A percentile compares a stretch with the other conserved stretches of the same genome.
phyloP scores from a whole-genome alignment of 2,329 filamentous ascomycete species.

The Exophiala sp. region DNA sequence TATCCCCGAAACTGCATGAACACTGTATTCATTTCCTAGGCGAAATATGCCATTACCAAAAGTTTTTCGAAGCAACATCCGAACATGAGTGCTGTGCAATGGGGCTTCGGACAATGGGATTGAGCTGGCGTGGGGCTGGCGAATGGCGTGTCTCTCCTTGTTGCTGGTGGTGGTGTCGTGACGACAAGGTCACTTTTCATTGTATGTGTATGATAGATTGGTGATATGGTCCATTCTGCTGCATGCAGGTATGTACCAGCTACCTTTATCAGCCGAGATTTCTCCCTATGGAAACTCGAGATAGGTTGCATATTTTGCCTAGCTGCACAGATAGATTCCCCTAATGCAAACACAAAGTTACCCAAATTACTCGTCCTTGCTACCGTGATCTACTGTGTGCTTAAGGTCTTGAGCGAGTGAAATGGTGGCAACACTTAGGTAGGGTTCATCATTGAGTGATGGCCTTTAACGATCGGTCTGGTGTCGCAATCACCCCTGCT shows the following conservation, averaged over 20 bases:
- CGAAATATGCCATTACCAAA: constrained; percentile 22
- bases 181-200: constrained; percentile 12
- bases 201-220: constrained; percentile 26
- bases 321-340: constrained; percentile 18
- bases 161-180: constrained; percentile 16
- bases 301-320: constrained; percentile 5
- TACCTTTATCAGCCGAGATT: constrained; percentile 6
- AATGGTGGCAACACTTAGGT: too few species aligned
- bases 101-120: constrained; percentile 6
- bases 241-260: constrained; percentile 8
- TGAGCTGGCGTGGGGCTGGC: constrained; percentile 13
- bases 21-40: constrained; percentile 19
- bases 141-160: constrained; percentile 19
- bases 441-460: neutral
- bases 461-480: neutral
- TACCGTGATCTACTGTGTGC: too few species aligned
- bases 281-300: constrained; percentile 6
- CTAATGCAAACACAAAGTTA: constrained; percentile 9
- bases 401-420: neutral
- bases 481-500: too few species aligned
- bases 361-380: neutral
- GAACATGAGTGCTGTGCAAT: constrained; percentile 11
- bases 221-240: constrained; percentile 12
- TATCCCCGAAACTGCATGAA: constrained; percentile 18
- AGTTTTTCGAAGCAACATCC: constrained; percentile 21